These are phyloP conservation scores for Vachellia pachyceras DNA, from an alignment of 306 rosid species.

Conservation along the genomic window DNA sequence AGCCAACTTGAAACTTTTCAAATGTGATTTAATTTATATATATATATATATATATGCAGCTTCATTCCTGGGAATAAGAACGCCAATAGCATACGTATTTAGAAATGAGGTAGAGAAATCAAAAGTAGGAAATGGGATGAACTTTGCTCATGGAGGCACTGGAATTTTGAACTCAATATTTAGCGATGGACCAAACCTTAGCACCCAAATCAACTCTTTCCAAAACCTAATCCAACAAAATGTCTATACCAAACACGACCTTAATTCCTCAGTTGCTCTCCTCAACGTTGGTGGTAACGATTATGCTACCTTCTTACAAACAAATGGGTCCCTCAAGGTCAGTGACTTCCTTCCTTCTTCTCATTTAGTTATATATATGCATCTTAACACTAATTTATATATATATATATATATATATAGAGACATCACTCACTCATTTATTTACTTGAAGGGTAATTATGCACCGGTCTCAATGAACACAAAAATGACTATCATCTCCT, in stretches of 20 bases:
- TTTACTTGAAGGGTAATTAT: too few relatives aligned
- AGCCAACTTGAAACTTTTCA: neutral
- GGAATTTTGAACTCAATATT: neutral
- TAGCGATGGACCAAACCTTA: slow-evolving; percentile 5
- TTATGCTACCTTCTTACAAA: neutral
- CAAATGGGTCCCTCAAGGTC: neutral
- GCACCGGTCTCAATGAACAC: too few relatives aligned
- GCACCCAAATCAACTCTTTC: slow-evolving; percentile 1
- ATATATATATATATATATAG: too few relatives aligned
- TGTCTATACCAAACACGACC: slow-evolving; percentile 15
- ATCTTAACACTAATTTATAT: too few relatives aligned
- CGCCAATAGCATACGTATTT: neutral
- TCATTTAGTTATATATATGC: neutral
- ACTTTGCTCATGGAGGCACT: slow-evolving; percentile 22
- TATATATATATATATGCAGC: neutral
- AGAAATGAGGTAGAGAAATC: neutral
- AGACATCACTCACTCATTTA: too few relatives aligned
- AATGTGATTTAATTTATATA: neutral
- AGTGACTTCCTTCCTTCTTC: neutral
- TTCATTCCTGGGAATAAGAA: neutral
- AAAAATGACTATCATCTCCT: too few relatives aligned
- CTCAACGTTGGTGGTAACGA: slow-evolving; percentile 16
- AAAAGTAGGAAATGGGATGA: slow-evolving; percentile 16
- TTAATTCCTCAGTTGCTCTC: slow-evolving; percentile 10
- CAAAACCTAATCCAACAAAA: neutral